phyloP scores from a whole-genome alignment of 495 filamentous ascomycete species.

The Lophium mytilinum region DNA sequence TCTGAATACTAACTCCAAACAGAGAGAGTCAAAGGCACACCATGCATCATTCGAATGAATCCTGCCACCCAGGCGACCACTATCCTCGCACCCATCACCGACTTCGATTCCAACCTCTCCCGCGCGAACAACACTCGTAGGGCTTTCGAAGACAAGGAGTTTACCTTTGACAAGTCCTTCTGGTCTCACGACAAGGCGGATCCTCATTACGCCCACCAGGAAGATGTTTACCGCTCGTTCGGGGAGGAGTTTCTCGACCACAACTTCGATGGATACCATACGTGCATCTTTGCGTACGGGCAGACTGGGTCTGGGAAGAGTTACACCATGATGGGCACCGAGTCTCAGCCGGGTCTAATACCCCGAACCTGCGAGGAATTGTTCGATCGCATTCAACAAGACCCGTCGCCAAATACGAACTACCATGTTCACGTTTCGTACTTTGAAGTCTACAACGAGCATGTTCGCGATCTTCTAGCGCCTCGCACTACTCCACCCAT shows the following conservation, averaged over 20 bases:
- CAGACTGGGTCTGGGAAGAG: constrained; percentile 97
- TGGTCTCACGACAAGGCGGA: constrained; percentile 79
- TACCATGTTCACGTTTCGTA: constrained; percentile 97
- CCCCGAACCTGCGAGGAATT: constrained; percentile 95
- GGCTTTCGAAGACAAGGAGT: constrained; percentile 75
- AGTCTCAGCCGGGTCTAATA: constrained; percentile 79
- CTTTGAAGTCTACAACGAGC: constrained; percentile 99
- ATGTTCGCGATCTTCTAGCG: constrained; percentile 89
- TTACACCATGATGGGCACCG: constrained; percentile 99
- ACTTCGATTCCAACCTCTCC: constrained; percentile 52
- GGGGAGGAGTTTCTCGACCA: constrained; percentile 98
- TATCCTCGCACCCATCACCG: constrained; percentile 58
- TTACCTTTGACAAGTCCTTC: constrained; percentile 96
- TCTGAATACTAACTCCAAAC: background rate
- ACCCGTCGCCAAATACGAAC: constrained; percentile 75
- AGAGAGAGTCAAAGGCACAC: constrained; percentile 74
- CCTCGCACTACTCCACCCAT: constrained; percentile 68
- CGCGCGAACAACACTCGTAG: constrained; percentile 59
- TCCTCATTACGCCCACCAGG: constrained; percentile 73
- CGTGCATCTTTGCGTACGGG: constrained; percentile 97
- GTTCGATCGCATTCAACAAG: constrained; percentile 85
- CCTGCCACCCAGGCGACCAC: constrained; percentile 73
- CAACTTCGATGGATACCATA: constrained; percentile 99
- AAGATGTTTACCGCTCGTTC: constrained; percentile 87
- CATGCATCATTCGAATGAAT: constrained; percentile 87